Conservation (phyloP, 768 basidiomycete species). For the Psilocybe cyanescens region DNA sequence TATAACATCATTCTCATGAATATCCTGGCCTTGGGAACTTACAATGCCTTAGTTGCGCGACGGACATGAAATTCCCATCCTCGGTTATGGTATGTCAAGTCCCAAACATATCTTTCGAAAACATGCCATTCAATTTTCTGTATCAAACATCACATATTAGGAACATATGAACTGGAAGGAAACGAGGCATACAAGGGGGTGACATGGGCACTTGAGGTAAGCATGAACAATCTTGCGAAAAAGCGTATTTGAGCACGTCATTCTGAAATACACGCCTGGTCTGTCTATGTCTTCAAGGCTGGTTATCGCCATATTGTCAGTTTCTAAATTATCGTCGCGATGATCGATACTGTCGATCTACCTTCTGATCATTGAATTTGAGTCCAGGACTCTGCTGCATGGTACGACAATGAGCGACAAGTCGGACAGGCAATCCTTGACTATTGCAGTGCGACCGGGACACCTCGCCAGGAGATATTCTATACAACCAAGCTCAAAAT, state of each 20-base stretch:
- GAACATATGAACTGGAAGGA: constrained; percentile 69
- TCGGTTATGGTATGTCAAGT: constrained; percentile 55
- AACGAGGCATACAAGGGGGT: constrained; percentile 58
- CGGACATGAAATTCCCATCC: constrained; percentile 50
- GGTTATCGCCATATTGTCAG: constrained; percentile 68
- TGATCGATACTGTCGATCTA: constrained; percentile 24
- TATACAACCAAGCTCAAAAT: constrained; percentile 72
- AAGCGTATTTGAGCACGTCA: background rate
- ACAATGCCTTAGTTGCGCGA: constrained; percentile 20
- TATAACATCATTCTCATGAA: background rate
- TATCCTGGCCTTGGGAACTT: background rate
- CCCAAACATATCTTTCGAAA: constrained; percentile 3
- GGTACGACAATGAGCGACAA: constrained; percentile 70
- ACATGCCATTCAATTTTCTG: background rate
- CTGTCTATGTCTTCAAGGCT: constrained; percentile 36
- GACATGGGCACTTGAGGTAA: constrained; percentile 64
- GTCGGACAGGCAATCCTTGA: constrained; percentile 64
- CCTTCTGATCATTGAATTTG: constrained; percentile 15
- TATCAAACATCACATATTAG: constrained; percentile 23
- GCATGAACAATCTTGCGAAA: background rate
- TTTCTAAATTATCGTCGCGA: constrained; percentile 13
- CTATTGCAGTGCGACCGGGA: constrained; percentile 49
- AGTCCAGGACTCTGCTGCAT: constrained; percentile 49
- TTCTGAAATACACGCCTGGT: constrained; percentile 7
- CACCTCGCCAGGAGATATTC: constrained; percentile 63